These are phyloP conservation scores for Cicer arietinum DNA, from an alignment of 306 rosid genomes.

Conservation along the genomic window DNA sequence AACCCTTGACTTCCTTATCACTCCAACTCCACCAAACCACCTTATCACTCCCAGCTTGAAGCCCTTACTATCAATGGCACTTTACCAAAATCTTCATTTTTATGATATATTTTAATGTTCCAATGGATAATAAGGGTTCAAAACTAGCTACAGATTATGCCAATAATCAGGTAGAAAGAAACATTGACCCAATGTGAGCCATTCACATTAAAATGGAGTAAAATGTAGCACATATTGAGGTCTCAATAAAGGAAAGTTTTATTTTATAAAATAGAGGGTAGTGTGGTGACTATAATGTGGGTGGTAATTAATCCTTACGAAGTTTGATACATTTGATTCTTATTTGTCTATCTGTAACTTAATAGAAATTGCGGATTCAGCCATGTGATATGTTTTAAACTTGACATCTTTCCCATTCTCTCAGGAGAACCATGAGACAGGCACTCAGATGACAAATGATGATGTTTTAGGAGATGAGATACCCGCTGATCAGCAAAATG, in stretches of 20 bases:
- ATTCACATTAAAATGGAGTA: background rate
- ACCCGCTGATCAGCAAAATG: conserved; percentile 89
- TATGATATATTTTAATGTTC: background rate
- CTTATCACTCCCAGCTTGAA: background rate
- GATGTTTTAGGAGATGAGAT: conserved; percentile 98
- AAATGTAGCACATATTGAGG: conserved; percentile 4
- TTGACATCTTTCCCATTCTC: conserved; percentile 33
- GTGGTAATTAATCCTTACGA: background rate
- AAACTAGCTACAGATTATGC: background rate
- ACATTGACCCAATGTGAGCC: background rate
- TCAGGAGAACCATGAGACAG: conserved; percentile 73
- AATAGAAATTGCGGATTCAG: conserved; percentile 10
- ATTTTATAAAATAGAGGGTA: background rate
- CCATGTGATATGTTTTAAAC: conserved; percentile 32
- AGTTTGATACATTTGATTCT: conserved; percentile 22
- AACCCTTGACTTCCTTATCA: too few relatives aligned
- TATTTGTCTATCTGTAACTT: conserved; percentile 7
- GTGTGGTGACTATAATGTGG: background rate
- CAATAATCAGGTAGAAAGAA: background rate
- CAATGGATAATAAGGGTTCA: background rate
- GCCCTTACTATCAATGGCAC: background rate
- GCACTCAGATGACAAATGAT: conserved; percentile 80
- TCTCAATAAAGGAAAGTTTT: background rate
- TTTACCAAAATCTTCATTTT: background rate
- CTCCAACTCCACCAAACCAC: too few relatives aligned